phyloP scores from a whole-genome alignment of 2,329 filamentous ascomycete genomes.

The Colletotrichum neosansevieriae region DNA sequence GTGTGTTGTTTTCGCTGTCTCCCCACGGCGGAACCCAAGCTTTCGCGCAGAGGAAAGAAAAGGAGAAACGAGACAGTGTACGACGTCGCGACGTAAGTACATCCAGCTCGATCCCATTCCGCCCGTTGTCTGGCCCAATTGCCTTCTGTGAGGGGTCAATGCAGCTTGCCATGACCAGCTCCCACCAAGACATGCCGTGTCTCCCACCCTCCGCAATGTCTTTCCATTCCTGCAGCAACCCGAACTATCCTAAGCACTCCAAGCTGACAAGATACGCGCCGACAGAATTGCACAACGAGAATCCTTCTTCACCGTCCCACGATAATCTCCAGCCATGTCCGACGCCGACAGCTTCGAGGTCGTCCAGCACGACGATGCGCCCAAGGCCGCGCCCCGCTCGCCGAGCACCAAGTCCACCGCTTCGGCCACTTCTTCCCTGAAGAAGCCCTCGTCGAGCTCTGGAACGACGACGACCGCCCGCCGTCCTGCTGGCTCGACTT shows the following conservation, averaged over 20 bases:
- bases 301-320: conserved; percentile 19
- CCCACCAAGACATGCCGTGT: conserved; percentile 18
- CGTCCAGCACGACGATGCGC: conserved; percentile 57
- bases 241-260: conserved; percentile 11
- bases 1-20: conserved; percentile 1
- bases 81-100: conserved; percentile 36
- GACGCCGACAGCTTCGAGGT: conserved; percentile 61
- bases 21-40: conserved; percentile 15
- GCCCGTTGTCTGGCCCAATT: conserved; percentile 22
- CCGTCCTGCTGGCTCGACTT: conserved; percentile 50
- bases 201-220: conserved; percentile 12
- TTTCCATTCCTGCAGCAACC: conserved; percentile 30
- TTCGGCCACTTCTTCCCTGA: conserved; percentile 47
- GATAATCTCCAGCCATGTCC: conserved; percentile 53
- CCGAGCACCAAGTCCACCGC: conserved; percentile 49
- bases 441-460: conserved; percentile 47
- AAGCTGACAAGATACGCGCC: conserved; percentile 22
- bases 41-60: conserved; percentile 22
- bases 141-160: conserved; percentile 11
- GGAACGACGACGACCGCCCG: conserved; percentile 49
- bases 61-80: conserved; percentile 17
- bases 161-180: conserved; percentile 12
- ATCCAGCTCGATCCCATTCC: not conserved
- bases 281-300: conserved; percentile 25
- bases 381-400: conserved; percentile 47